Conservation (phyloP, 129 eudicot genomes). For the Scalesia atractyloides region DNA sequence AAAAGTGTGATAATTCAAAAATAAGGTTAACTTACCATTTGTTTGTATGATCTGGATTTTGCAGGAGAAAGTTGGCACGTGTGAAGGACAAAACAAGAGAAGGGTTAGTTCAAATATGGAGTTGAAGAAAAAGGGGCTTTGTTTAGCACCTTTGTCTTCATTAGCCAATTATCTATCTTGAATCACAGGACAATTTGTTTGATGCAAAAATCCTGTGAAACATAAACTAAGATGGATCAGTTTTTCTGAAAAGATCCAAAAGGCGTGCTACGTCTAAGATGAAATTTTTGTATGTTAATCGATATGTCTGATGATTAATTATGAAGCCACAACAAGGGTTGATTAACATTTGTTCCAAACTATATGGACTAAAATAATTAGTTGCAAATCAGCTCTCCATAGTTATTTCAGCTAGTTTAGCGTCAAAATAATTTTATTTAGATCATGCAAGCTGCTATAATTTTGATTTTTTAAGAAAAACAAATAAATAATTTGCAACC, state of each 20-base stretch:
- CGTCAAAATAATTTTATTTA: neutral
- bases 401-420: neutral
- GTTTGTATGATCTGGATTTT: constrained; percentile 8
- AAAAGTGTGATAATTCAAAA: neutral
- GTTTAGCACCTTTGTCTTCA: constrained; percentile 68
- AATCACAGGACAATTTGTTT: neutral
- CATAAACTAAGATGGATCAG: constrained; percentile 14
- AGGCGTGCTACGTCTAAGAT: neutral
- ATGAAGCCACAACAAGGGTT: constrained; percentile 8
- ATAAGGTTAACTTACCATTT: neutral
- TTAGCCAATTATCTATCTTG: constrained; percentile 43
- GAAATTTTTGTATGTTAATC: neutral
- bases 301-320: neutral
- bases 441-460: neutral
- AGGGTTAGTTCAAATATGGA: constrained; percentile 14
- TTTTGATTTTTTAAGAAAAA: neutral
- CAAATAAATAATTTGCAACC: neutral
- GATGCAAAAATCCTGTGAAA: constrained; percentile 11
- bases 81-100: constrained; percentile 25
- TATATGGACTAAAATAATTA: neutral
- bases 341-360: neutral
- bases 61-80: constrained; percentile 39
- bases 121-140: constrained; percentile 59
- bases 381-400: neutral
- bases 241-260: constrained; percentile 13